Evolutionary conservation across 2,329 filamentous ascomycete genomes (phyloP).

Genomic region (Penicillium nordicum): DNA sequence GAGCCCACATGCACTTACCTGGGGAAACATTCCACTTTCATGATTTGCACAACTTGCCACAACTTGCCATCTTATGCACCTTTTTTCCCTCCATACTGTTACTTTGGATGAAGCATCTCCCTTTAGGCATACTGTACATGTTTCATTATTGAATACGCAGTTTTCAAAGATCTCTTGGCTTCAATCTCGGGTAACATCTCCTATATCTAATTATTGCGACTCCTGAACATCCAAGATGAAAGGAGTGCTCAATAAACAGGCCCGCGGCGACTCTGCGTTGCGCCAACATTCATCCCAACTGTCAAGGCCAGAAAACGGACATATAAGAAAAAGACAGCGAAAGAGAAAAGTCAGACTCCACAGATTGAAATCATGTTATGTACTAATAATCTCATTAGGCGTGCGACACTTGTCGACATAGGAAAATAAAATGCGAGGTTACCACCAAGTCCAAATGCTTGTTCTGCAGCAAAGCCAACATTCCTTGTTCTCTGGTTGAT

Average conservation of each 20-base stretch:
- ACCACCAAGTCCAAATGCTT: background rate
- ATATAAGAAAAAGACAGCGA: background rate
- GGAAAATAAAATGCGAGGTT: background rate
- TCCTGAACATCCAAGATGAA: background rate
- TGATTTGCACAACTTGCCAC: background rate
- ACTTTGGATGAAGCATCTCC: background rate
- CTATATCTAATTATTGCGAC: background rate
- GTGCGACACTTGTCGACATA: background rate
- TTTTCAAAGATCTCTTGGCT: background rate
- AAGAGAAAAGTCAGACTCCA: background rate
- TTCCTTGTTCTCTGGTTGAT: background rate
- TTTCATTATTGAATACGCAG: background rate
- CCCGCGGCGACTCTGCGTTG: background rate
- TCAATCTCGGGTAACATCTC: background rate
- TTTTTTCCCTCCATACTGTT: background rate
- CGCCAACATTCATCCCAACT: background rate
- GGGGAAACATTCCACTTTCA: background rate
- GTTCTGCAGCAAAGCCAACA: background rate
- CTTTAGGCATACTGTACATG: background rate
- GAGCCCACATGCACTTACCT: background rate
- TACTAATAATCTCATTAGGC: background rate
- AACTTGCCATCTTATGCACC: background rate
- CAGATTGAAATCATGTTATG: background rate
- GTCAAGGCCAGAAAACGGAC: background rate
- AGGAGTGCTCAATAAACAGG: background rate